Percentiles rank a stretch among this genome's conserved stretches.
phyloP scores from a whole-genome alignment of 1,284 basidiomycete species.

The Tylopilus sp. region DNA sequence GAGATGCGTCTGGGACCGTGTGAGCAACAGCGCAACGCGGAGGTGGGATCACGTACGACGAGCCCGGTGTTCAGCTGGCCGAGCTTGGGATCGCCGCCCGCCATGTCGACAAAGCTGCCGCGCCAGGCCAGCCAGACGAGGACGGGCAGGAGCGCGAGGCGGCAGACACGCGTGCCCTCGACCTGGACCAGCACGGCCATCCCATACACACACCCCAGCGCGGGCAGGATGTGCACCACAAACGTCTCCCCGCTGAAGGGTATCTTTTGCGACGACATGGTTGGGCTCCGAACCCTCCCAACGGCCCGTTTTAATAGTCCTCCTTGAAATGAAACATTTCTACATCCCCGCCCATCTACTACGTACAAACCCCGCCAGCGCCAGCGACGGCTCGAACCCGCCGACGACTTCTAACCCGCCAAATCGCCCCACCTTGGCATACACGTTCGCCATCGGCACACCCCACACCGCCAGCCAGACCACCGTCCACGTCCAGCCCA shows the following conservation, averaged over 20 bases:
- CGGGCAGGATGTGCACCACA: conserved; percentile 18
- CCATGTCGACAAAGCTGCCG: conserved; percentile 23
- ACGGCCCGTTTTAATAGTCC: too few relatives aligned
- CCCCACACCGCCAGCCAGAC: conserved; percentile 50
- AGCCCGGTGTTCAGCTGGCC: conserved; percentile 17
- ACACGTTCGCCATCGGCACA: conserved; percentile 48
- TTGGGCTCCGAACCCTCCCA: too few relatives aligned
- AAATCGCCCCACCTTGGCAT: conserved; percentile 43
- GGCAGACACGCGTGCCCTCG: conserved; percentile 20
- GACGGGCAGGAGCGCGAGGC: conserved; percentile 29
- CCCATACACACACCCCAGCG: conserved; percentile 15
- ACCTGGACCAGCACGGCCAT: conserved; percentile 34
- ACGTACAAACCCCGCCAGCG: conserved; percentile 1
- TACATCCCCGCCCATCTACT: neutral
- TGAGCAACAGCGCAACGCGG: neutral
- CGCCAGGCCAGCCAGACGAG: conserved; percentile 23
- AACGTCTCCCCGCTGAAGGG: conserved; percentile 13
- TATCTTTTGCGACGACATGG: conserved; percentile 3
- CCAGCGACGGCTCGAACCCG: conserved; percentile 15
- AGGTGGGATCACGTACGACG: conserved; percentile 14
- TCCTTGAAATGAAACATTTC: too few relatives aligned
- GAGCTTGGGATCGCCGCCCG: conserved; percentile 20
- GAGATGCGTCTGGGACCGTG: conserved; percentile 18
- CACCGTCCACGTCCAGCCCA: conserved; percentile 51
- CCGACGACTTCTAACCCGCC: conserved; percentile 10